Percentiles rank a stretch among this genome's conserved stretches.
Conservation (phyloP, 768 basidiomycete species). For the Boletus fagicola region DNA sequence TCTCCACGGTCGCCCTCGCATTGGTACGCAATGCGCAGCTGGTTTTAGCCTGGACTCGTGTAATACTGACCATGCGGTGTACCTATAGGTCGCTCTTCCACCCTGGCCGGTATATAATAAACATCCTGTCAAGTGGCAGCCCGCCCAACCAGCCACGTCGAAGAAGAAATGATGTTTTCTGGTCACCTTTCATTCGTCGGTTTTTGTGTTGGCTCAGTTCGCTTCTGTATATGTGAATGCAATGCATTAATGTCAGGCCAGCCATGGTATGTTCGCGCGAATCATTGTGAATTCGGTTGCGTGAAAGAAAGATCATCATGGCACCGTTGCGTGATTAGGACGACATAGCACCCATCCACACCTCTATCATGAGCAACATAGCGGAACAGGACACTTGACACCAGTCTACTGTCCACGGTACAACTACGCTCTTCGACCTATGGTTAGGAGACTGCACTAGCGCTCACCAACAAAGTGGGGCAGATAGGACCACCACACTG, state of each 20-base stretch:
- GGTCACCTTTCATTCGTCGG: not conserved
- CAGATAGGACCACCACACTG: too few relatives aligned
- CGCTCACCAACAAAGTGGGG: not conserved
- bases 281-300: not conserved
- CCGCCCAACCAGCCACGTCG: conserved; percentile 19
- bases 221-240: not conserved
- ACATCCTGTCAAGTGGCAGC: conserved; percentile 24
- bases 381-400: not conserved
- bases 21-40: conserved; percentile 15
- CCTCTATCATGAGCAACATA: not conserved
- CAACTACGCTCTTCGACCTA: not conserved
- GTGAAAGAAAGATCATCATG: not conserved
- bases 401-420: not conserved
- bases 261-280: not conserved
- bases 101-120: conserved; percentile 56
- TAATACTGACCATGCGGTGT: conserved; percentile 1
- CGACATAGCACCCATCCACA: not conserved
- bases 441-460: not conserved
- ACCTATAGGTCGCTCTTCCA: conserved; percentile 54
- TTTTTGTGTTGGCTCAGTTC: not conserved
- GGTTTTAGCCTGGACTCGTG: too few relatives aligned
- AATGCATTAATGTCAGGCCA: not conserved
- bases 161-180: conserved; percentile 21
- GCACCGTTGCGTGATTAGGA: not conserved
- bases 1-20: conserved; percentile 20